Base-by-base conservation (phyloP, 257 asterid species). In the Parsonsia alboflavescens region DNA sequence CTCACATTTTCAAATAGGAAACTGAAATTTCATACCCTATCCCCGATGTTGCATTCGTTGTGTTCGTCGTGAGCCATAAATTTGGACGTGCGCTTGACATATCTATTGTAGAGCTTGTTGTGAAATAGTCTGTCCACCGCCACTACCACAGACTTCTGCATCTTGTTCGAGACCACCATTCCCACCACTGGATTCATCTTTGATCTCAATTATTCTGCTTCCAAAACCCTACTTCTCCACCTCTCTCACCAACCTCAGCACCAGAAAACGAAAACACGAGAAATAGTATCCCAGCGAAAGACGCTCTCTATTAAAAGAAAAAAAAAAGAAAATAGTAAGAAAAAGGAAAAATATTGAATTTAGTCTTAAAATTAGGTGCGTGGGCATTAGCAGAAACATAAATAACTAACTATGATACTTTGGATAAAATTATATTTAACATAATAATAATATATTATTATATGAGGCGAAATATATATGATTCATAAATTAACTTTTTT, bases 111-210 rank as follows among this genome's bases (percentile, higher is more conserved):
- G 78, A 88, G 79, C 80, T 86, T 88, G 86, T 91, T 84, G 81
- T 89, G 97, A 84, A 86, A 91, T 70, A 91, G 95, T 10, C 92
- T 88, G 71, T 93, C 96, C 63, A 91, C 96, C 33, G 96, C 98
- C 77, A 91, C 97, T 77, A 92, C 97, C 73, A 90, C 97, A 68
- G 97, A 92, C 72, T 92, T 94, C 93, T 94, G 92, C 97, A 89
- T 93, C 75, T 89, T 93, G 86, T 93, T 88, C 10, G 96, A 88
- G 19, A 89, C 89, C 77, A 91, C 96, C 85, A 73, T 81, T 21
- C 97, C 97, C 76, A 91, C 92, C 70, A 91, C 88, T 76, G 96
- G 88, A 89, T 91, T 93, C 98, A 91, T 93, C 52, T 19, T 62
- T 30, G 45, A 19, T 61, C 67, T 7, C 30, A 42, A 2, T 5